phyloP scores from a whole-genome alignment of 2,329 filamentous ascomycete species.

The Paracamarosporium sp. region DNA sequence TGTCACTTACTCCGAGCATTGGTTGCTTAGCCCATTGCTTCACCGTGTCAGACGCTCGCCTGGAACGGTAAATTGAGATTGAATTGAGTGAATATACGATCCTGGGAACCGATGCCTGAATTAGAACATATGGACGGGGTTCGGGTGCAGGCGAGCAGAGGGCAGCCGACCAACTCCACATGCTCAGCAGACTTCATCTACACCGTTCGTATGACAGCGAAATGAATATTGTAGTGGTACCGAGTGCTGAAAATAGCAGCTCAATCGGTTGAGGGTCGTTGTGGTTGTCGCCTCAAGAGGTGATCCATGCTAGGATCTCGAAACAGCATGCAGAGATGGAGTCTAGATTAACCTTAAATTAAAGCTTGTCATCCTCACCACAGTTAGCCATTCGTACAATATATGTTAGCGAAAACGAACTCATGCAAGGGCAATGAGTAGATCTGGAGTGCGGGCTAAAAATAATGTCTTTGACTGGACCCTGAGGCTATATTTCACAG shows the following conservation, averaged over 20 bases:
- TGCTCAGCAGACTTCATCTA: constrained; percentile 31
- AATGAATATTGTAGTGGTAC: constrained; percentile 30
- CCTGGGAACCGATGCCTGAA: constrained; percentile 34
- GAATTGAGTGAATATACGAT: constrained; percentile 39
- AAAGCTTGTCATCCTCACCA: constrained; percentile 45
- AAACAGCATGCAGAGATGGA: constrained; percentile 43
- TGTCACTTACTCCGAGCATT: neutral
- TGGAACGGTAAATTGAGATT: constrained; percentile 33
- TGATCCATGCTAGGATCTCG: constrained; percentile 41
- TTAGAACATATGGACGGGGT: constrained; percentile 36
- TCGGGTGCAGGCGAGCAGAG: constrained; percentile 18
- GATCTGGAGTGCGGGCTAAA: constrained; percentile 32
- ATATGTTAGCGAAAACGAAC: constrained; percentile 32
- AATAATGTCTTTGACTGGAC: constrained; percentile 30
- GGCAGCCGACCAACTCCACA: constrained; percentile 20
- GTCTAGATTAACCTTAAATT: constrained; percentile 49
- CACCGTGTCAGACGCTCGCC: constrained; percentile 22
- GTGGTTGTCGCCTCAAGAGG: constrained; percentile 25
- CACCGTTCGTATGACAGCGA: constrained; percentile 30
- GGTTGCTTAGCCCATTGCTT: constrained; percentile 19
- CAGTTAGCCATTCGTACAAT: constrained; percentile 29
- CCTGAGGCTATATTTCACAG: constrained; percentile 14
- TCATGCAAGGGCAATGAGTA: constrained; percentile 37
- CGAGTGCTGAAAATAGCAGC: constrained; percentile 36
- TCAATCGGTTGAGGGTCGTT: constrained; percentile 18